These are phyloP conservation scores for Cladosporium sp. DNA, from an alignment of 2,329 filamentous ascomycete genomes.

Conservation along the genomic window DNA sequence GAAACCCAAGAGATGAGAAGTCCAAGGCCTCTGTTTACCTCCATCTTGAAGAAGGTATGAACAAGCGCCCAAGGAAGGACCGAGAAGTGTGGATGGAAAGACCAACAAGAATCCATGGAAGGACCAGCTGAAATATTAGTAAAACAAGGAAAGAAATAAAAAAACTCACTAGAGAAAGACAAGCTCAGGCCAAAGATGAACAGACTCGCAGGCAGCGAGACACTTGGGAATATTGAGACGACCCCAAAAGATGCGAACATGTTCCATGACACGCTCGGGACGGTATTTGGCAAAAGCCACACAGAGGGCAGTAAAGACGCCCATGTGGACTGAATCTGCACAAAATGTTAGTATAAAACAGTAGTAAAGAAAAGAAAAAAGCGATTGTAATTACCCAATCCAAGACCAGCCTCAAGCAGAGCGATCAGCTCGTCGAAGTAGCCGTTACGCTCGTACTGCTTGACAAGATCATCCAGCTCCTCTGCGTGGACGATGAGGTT, in stretches of 20 bases:
- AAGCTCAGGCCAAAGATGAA: slow-evolving; percentile 93
- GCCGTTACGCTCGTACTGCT: slow-evolving; percentile 93
- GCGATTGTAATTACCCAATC: slow-evolving; percentile 52
- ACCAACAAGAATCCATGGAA: too few species aligned
- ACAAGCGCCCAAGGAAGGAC: too few species aligned
- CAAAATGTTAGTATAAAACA: slow-evolving; percentile 7
- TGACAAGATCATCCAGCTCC: slow-evolving; percentile 86
- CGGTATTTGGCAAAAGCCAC: slow-evolving; percentile 93
- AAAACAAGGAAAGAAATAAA: too few species aligned
- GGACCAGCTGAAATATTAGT: too few species aligned
- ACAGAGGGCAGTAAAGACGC: slow-evolving; percentile 91
- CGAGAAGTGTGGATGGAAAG: too few species aligned
- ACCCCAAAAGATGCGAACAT: slow-evolving; percentile 97
- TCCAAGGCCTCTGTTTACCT: too few species aligned
- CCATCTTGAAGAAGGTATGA: too few species aligned
- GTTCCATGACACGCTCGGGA: slow-evolving; percentile 95
- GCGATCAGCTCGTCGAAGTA: slow-evolving; percentile 98
- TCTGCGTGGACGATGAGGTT: slow-evolving; percentile 98
- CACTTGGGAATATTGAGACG: slow-evolving; percentile 82
- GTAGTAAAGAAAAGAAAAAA: background rate
- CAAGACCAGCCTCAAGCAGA: slow-evolving; percentile 89
- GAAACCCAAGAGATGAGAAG: too few species aligned
- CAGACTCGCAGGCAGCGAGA: slow-evolving; percentile 88
- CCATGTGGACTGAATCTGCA: slow-evolving; percentile 85
- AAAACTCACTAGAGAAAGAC: slow-evolving; percentile 87